Evolutionary conservation across 306 rosid species (phyloP).

Genomic region (Prunus mongolica): DNA sequence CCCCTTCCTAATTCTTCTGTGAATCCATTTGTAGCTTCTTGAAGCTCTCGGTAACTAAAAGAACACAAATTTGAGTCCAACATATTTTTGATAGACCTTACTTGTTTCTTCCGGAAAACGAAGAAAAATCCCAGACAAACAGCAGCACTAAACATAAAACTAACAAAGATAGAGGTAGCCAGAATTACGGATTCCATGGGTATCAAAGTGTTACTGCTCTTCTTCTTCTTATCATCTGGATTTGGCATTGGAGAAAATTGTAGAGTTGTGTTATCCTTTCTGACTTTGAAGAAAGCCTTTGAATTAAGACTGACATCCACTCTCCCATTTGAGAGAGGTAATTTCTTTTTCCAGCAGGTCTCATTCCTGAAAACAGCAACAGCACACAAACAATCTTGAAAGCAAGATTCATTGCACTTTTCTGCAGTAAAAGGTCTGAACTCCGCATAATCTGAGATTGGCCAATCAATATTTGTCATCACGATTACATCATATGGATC

Average conservation of each 20-base stretch:
- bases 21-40: conserved; percentile 27
- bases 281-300: conserved; percentile 17
- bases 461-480: conserved; percentile 30
- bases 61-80: background rate
- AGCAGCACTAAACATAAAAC: conserved; percentile 6
- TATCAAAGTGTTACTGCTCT: too few species aligned
- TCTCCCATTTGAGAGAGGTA: conserved; percentile 45
- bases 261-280: background rate
- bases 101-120: conserved; percentile 2
- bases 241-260: background rate
- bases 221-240: background rate
- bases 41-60: conserved; percentile 17
- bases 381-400: conserved; percentile 34
- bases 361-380: conserved; percentile 12
- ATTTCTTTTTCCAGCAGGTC: conserved; percentile 42
- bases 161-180: conserved; percentile 27
- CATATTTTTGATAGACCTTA: conserved; percentile 1
- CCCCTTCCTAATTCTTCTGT: conserved; percentile 33
- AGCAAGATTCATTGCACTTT: conserved; percentile 26
- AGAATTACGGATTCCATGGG: background rate
- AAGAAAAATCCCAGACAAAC: conserved; percentile 10
- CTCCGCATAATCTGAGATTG: conserved; percentile 12
- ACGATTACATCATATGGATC: conserved; percentile 16
- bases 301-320: background rate
- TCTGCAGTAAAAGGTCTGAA: conserved; percentile 8